Base-by-base conservation (phyloP, 805 yeast species). In the Candida hungchunana region DNA sequence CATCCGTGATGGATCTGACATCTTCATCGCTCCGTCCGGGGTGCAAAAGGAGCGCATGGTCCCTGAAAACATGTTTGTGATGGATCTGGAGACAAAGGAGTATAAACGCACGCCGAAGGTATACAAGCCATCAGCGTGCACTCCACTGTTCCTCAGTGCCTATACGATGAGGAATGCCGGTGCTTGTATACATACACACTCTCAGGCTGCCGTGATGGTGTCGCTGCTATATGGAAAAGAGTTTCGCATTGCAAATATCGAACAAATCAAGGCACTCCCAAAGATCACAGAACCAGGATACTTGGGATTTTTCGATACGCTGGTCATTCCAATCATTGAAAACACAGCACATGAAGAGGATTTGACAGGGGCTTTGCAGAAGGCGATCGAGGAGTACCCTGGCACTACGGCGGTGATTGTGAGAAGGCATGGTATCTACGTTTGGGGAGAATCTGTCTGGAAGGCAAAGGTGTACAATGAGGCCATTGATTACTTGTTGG, bases 401-500 rank as follows among this genome's bases (percentile, higher is more conserved):
- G 69, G 75, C 0, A 64, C 95, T 4, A 75, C 88, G 3, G 97
- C 97, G 0, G 87, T 90, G 1, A 66, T 90, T 35, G 97, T 90
- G 6, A 75, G 95, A 59, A 71, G 96, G 53, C 97, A 90, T 55
- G 97, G 97, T 1, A 80, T 90, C 29, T 90, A 81, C 56, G 96
- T 88, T n/a, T 90, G 97, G 97, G 97, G 97, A 17, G 86, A 82
- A 49, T 77, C 73, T 18, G 84, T 86, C 10, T 83, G 94, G 84
- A 87, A 89, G 61, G 96, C 97, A 32, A 90, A 90, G 61, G 74
- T 90, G 11, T 82, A 83, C 58, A 88, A 88, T 56, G 97, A 90
- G 60, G 95, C 96, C 13, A 77, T 90, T 41, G 97, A 90, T 53
- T 90, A 89, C 56, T 62, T 90, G 43, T 66, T 90, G 51, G 96